Evolutionary conservation across 768 basidiomycete genomes (phyloP).

Genomic region (Rhizopogon vinicolor): DNA sequence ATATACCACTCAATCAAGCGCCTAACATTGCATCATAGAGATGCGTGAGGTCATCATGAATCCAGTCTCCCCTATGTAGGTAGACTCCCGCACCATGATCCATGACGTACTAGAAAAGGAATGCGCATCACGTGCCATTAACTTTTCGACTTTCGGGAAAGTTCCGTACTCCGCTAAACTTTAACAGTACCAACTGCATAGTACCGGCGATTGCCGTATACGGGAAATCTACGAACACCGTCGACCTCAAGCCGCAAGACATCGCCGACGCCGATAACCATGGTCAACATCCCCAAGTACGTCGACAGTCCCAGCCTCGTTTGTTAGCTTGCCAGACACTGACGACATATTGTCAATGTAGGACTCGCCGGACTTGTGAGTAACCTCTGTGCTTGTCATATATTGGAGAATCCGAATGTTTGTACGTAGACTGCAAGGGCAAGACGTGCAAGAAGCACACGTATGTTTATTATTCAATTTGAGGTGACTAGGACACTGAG

Average conservation of each 20-base stretch:
- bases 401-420: neutral
- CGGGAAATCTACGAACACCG: slow-evolving; percentile 5
- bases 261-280: slow-evolving; percentile 35
- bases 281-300: slow-evolving; percentile 96
- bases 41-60: neutral
- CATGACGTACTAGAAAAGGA: no score
- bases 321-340: slow-evolving; percentile 3
- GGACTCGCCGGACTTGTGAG: slow-evolving; percentile 97
- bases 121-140: neutral
- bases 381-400: slow-evolving; percentile 4
- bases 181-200: slow-evolving; percentile 16
- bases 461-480: slow-evolving; percentile 41
- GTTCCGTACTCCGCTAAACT: slow-evolving; percentile 6
- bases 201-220: slow-evolving; percentile 24
- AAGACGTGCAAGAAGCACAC: slow-evolving; percentile 97
- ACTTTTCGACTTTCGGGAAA: neutral
- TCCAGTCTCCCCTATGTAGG: no score
- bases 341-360: slow-evolving; percentile 21
- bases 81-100: no score
- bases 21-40: neutral
- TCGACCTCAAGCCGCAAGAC: slow-evolving; percentile 9
- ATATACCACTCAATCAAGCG: neutral
- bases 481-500: neutral
- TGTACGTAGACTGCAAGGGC: slow-evolving; percentile 80
- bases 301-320: slow-evolving; percentile 23